phyloP scores from a whole-genome alignment of 306 rosid genomes.

The Trifolium fragiferum region DNA sequence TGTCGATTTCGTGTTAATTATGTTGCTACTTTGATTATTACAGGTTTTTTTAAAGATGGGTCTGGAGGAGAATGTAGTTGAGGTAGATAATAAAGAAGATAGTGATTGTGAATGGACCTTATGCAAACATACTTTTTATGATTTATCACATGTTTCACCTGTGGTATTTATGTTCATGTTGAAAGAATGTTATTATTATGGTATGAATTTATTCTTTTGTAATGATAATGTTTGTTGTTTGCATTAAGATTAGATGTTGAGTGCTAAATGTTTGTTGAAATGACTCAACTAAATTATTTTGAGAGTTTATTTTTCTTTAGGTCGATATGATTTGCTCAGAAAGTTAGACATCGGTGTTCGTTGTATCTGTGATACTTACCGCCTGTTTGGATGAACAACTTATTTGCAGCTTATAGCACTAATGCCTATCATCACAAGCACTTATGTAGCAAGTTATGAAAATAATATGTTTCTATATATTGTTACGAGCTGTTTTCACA shows the following conservation, averaged over 20 bases:
- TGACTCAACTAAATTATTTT: conserved; percentile 27
- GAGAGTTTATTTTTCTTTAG: neutral
- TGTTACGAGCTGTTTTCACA: too few species aligned
- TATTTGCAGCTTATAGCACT: too few species aligned
- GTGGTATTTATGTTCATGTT: conserved; percentile 78
- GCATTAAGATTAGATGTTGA: conserved; percentile 12
- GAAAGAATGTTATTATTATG: conserved; percentile 77
- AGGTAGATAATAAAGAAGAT: conserved; percentile 38
- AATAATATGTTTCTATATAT: too few species aligned
- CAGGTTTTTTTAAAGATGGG: conserved; percentile 50
- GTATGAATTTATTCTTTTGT: conserved; percentile 52
- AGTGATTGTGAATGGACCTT: conserved; percentile 47
- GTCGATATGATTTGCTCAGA: too few species aligned
- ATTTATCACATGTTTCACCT: conserved; percentile 72
- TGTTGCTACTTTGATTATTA: too few species aligned
- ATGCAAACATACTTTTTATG: conserved; percentile 70
- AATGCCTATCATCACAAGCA: too few species aligned
- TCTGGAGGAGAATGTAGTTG: conserved; percentile 54
- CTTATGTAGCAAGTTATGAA: too few species aligned
- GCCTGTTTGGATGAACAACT: too few species aligned
- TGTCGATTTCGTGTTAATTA: neutral
- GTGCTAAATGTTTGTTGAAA: conserved; percentile 35
- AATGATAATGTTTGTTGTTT: conserved; percentile 13
- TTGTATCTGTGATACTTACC: neutral
- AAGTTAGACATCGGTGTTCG: neutral